These are phyloP conservation scores for Vitis hybrid DNA, from an alignment of 177 flowering plant species.

Conservation along the genomic window DNA sequence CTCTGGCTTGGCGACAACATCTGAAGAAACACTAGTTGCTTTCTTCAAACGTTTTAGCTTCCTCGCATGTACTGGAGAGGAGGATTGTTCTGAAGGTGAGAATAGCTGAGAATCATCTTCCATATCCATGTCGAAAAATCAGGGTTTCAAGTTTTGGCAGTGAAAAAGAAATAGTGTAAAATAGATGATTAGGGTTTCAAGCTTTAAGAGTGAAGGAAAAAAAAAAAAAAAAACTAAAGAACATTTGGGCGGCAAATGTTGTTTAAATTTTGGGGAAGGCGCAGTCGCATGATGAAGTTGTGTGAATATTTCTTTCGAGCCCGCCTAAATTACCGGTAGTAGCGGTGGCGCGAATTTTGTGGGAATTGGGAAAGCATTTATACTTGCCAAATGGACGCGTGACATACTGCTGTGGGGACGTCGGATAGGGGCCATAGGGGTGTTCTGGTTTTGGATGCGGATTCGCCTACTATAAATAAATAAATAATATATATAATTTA, in stretches of 20 bases:
- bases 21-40: conserved; percentile 18
- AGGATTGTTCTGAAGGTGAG: conserved; percentile 29
- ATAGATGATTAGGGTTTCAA: too few species aligned
- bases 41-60: conserved; percentile 72
- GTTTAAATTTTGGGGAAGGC: conserved; percentile 1
- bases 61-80: conserved; percentile 34
- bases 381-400: too few species aligned
- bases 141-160: not conserved
- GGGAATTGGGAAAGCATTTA: too few species aligned
- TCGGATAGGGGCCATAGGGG: too few species aligned
- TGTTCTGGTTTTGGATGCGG: too few species aligned
- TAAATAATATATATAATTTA: too few species aligned
- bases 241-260: conserved; percentile 17
- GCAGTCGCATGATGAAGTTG: not conserved
- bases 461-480: too few species aligned
- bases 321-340: not conserved
- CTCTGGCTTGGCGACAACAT: not conserved
- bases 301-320: not conserved
- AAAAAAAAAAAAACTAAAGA: not conserved
- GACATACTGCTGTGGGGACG: too few species aligned
- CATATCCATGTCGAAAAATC: conserved; percentile 47
- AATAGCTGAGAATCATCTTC: conserved; percentile 49
- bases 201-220: not conserved
- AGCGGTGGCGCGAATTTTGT: too few species aligned
- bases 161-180: too few species aligned